Conservation (phyloP, 257 asterid genomes). For the Avicennia marina region DNA sequence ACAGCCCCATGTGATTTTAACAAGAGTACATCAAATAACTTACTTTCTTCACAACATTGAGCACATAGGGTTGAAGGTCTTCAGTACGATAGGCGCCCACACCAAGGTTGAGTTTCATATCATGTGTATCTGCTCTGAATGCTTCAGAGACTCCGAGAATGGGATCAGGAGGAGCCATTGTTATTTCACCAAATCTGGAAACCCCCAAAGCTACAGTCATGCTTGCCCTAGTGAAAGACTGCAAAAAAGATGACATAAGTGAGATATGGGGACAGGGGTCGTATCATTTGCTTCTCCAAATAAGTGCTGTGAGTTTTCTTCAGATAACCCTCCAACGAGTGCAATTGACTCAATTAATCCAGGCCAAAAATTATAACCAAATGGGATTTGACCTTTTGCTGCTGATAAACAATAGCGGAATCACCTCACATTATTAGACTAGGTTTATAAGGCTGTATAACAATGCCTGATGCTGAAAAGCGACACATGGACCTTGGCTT, state of each 20-base stretch:
- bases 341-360: not conserved
- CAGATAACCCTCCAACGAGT: not conserved
- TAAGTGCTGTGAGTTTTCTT: not conserved
- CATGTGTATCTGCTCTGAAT: slow-evolving; percentile 81
- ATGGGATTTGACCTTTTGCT: not conserved
- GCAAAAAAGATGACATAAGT: slow-evolving; percentile 20
- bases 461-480: not conserved
- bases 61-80: slow-evolving; percentile 95
- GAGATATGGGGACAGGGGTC: slow-evolving; percentile 1
- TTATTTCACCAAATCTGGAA: slow-evolving; percentile 60
- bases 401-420: slow-evolving; percentile 7
- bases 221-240: slow-evolving; percentile 56
- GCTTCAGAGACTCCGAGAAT: slow-evolving; percentile 98
- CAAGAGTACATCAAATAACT: slow-evolving; percentile 21
- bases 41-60: slow-evolving; percentile 90
- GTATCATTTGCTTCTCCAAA: not conserved
- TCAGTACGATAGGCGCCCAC: slow-evolving; percentile 98
- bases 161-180: slow-evolving; percentile 99
- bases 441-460: not conserved
- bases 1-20: not conserved
- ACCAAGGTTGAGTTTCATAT: slow-evolving; percentile 90
- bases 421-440: not conserved
- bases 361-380: not conserved
- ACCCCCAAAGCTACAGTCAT: slow-evolving; percentile 54
- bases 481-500: not conserved